phyloP scores from a whole-genome alignment of 2,329 filamentous ascomycete species.

The Nigrograna mackinnonii region DNA sequence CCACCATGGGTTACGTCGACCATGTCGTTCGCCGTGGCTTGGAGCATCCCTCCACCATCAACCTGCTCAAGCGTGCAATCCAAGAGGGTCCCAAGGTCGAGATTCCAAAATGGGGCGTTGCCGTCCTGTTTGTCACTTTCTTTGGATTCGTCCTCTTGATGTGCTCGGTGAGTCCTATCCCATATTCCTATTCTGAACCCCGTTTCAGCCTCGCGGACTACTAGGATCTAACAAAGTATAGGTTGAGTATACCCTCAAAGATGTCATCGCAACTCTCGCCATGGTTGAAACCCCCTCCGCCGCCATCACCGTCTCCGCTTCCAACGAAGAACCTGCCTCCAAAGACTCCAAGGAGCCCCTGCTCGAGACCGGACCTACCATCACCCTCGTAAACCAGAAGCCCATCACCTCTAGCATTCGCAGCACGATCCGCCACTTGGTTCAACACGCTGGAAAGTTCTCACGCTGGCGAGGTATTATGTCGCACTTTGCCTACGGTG shows the following conservation, averaged over 20 bases:
- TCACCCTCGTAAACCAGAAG: slow-evolving; percentile 53
- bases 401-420: slow-evolving; percentile 66
- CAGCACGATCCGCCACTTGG: slow-evolving; percentile 63
- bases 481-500: slow-evolving; percentile 46
- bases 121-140: slow-evolving; percentile 37
- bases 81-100: slow-evolving; percentile 18
- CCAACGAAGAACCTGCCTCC: slow-evolving; percentile 49
- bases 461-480: slow-evolving; percentile 71
- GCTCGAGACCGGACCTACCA: slow-evolving; percentile 43
- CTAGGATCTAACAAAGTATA: too few relatives aligned
- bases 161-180: slow-evolving; percentile 38
- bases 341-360: slow-evolving; percentile 46
- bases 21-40: slow-evolving; percentile 36
- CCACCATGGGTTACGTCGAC: slow-evolving; percentile 22
- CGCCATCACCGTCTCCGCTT: slow-evolving; percentile 52
- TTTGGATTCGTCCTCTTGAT: slow-evolving; percentile 46
- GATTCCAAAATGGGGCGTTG: slow-evolving; percentile 32
- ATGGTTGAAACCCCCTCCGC: slow-evolving; percentile 65
- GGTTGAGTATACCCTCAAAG: slow-evolving; percentile 60
- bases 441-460: slow-evolving; percentile 64
- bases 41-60: slow-evolving; percentile 23
- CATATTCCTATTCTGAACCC: too few relatives aligned
- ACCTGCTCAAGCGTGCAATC: slow-evolving; percentile 31
- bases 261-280: slow-evolving; percentile 64
- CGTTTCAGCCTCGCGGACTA: too few relatives aligned